Conservation (phyloP, 2,329 filamentous ascomycete genomes). For the Plectosphaerella sp. region DNA sequence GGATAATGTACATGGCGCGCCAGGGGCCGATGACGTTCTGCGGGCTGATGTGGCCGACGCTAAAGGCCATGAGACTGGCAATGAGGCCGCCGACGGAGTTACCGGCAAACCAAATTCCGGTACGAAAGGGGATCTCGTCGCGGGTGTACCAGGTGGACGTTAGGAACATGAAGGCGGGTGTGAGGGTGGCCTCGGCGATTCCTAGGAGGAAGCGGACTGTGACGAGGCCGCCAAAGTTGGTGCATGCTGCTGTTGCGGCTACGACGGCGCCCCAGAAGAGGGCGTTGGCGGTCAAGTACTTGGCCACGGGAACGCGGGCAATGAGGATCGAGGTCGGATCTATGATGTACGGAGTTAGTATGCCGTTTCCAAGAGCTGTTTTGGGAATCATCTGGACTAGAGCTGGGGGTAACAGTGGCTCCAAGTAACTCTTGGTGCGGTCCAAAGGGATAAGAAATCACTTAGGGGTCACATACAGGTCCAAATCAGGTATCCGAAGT, state of each 20-base stretch:
- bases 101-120: constrained; percentile 52
- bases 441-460: too few relatives aligned
- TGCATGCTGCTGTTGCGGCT: constrained; percentile 38
- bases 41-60: constrained; percentile 47
- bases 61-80: constrained; percentile 49
- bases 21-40: constrained; percentile 39
- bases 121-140: constrained; percentile 49
- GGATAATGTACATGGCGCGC: constrained; percentile 55
- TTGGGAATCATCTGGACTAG: too few relatives aligned
- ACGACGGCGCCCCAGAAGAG: constrained; percentile 47
- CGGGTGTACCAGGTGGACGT: constrained; percentile 53
- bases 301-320: constrained; percentile 40
- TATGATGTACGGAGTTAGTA: too few relatives aligned
- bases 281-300: constrained; percentile 41
- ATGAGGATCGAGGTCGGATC: constrained; percentile 43
- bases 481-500: constrained; percentile 42
- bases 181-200: constrained; percentile 49
- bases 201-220: constrained; percentile 49
- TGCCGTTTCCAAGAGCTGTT: too few relatives aligned
- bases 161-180: constrained; percentile 51
- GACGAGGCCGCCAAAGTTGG: constrained; percentile 44
- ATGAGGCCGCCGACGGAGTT: constrained; percentile 43
- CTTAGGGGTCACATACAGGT: constrained; percentile 26
- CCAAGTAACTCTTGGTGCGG: too few relatives aligned
- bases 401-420: too few relatives aligned